Percentiles rank a stretch among this genome's conserved stretches.
phyloP scores from a whole-genome alignment of 2,329 filamentous ascomycete genomes.

The Polychaeton citri region DNA sequence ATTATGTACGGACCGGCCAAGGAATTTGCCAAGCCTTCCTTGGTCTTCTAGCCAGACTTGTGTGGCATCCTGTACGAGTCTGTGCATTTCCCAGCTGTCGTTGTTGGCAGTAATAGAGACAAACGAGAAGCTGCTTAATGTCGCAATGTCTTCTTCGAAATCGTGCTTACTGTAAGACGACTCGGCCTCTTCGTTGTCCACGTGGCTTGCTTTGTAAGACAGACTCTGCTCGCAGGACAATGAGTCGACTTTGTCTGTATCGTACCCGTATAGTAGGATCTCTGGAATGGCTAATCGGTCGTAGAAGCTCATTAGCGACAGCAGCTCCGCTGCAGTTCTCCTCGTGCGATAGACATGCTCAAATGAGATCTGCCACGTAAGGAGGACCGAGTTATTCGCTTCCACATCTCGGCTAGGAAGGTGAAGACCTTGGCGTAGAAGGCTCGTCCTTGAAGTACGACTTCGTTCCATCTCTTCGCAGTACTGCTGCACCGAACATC shows the following conservation, averaged over 20 bases:
- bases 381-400: conserved; percentile 7
- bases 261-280: no score
- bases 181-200: no score
- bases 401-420: conserved; percentile 6
- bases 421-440: background rate
- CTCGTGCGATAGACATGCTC: conserved; percentile 6
- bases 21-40: background rate
- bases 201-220: no score
- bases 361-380: conserved; percentile 14
- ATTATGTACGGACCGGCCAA: background rate
- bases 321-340: background rate
- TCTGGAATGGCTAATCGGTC: background rate
- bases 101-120: background rate
- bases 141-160: background rate
- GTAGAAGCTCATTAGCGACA: background rate
- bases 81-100: background rate
- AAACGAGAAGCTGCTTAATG: background rate
- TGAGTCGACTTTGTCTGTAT: no score
- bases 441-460: background rate
- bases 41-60: background rate
- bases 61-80: background rate
- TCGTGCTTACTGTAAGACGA: no score
- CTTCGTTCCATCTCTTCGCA: conserved; percentile 12
- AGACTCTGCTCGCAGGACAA: no score
- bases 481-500: conserved; percentile 24